phyloP scores from a whole-genome alignment of 2,329 filamentous ascomycete species.

The Epichloe sibirici region DNA sequence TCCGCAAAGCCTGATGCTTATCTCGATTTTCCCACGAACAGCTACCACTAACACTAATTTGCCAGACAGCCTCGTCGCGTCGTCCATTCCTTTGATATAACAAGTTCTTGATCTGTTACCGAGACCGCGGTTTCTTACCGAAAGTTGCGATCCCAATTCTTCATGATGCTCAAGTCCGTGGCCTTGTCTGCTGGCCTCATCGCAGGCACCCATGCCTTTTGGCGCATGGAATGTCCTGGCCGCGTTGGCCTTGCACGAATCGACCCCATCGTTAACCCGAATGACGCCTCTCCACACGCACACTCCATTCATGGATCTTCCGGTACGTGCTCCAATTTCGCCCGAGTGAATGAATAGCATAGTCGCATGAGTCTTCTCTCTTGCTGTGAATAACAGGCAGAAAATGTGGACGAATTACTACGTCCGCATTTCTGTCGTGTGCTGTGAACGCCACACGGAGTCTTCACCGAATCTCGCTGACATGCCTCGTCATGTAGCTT shows the following conservation, averaged over 20 bases:
- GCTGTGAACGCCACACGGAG: neutral
- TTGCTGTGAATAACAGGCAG: neutral
- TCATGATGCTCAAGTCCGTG: constrained; percentile 23
- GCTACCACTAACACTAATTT: constrained; percentile 10
- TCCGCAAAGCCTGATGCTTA: neutral
- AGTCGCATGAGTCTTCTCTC: neutral
- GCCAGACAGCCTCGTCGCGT: constrained; percentile 23
- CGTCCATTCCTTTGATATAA: constrained; percentile 20
- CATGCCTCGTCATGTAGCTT: constrained; percentile 35
- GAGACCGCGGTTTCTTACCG: neutral
- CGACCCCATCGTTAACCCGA: constrained; percentile 62
- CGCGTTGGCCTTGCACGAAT: constrained; percentile 57
- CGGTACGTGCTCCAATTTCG: constrained; percentile 42
- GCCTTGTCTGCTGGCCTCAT: constrained; percentile 22
- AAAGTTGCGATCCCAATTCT: neutral
- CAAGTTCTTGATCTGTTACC: neutral
- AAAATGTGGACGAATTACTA: neutral
- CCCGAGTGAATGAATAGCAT: neutral
- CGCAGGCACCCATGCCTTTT: constrained; percentile 54
- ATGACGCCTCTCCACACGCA: constrained; percentile 47
- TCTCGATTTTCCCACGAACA: neutral
- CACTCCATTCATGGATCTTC: constrained; percentile 67
- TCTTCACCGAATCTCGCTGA: neutral
- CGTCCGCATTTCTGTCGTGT: neutral
- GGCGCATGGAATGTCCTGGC: constrained; percentile 77